Percentiles rank a stretch among this genome's conserved stretches.
Conservation (phyloP, 140 eudicot species). For the Senecio squalidus region DNA sequence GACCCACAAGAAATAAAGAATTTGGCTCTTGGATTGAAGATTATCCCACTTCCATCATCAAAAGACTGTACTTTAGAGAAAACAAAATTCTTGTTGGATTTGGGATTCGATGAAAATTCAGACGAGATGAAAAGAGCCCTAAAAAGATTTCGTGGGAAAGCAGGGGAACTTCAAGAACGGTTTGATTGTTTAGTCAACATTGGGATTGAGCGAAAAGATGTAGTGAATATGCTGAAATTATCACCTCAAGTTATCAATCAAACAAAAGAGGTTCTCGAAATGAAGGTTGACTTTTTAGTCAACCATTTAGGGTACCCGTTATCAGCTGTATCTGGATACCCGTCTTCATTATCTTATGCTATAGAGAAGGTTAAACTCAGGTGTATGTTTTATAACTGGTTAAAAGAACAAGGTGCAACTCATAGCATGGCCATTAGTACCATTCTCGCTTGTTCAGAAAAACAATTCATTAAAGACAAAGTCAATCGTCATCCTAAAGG, state of each 20-base stretch:
- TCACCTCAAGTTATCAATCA: constrained; percentile 71
- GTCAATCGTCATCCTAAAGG: constrained; percentile 68
- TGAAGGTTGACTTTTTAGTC: constrained; percentile 63
- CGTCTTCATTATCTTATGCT: constrained; percentile 53
- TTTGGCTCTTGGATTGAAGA: constrained; percentile 45
- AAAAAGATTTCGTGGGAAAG: constrained; percentile 62
- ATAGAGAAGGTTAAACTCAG: constrained; percentile 61
- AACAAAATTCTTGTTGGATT: constrained; percentile 43
- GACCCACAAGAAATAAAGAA: constrained; percentile 52
- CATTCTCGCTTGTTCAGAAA: constrained; percentile 52
- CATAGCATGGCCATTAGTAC: constrained; percentile 57
- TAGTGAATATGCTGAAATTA: constrained; percentile 47
- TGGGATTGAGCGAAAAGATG: constrained; percentile 56
- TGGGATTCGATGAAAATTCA: constrained; percentile 66
- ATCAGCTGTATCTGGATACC: constrained; percentile 39
- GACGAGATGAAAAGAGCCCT: constrained; percentile 54
- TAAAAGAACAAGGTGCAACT: constrained; percentile 35
- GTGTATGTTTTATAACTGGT: constrained; percentile 63
- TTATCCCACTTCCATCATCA: constrained; percentile 30
- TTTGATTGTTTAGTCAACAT: constrained; percentile 60
- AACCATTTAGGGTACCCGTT: constrained; percentile 54
- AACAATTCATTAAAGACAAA: constrained; percentile 34
- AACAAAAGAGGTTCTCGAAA: constrained; percentile 43
- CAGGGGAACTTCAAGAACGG: constrained; percentile 72
- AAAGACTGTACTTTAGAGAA: constrained; percentile 30